A percentile compares a stretch with the other conserved stretches of the same genome.
Conservation (phyloP, 768 basidiomycete genomes). For the Hortiboletus flavorubellus region DNA sequence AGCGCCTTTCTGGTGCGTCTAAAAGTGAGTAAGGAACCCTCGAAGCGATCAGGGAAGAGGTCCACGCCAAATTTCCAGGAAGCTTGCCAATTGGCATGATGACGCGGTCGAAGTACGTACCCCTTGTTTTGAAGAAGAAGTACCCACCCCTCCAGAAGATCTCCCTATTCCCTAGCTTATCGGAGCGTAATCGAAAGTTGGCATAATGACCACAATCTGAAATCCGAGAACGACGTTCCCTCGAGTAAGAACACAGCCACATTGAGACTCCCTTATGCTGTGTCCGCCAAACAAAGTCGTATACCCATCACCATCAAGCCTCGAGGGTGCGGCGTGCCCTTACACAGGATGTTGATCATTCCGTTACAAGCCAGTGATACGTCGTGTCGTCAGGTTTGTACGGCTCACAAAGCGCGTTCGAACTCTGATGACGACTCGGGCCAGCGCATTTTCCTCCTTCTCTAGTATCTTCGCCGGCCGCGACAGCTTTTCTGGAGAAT, state of each 20-base stretch:
- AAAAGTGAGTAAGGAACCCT: not conserved
- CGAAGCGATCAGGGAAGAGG: not conserved
- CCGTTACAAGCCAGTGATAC: not conserved
- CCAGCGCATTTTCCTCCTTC: not conserved
- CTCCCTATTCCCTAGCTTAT: not conserved
- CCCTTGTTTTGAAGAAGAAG: conserved; percentile 17
- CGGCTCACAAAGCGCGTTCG: not conserved
- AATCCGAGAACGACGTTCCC: too few species aligned
- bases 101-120: conserved; percentile 25
- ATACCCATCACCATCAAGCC: not conserved
- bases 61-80: conserved; percentile 22
- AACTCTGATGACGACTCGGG: not conserved
- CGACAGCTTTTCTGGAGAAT: not conserved
- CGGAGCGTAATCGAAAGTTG: not conserved
- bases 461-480: not conserved
- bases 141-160: conserved; percentile 19
- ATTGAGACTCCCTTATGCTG: too few species aligned
- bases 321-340: not conserved
- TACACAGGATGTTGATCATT: conserved; percentile 1
- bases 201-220: not conserved
- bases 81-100: conserved; percentile 26
- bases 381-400: not conserved
- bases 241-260: not conserved
- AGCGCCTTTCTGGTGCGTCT: not conserved
- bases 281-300: not conserved